These are phyloP conservation scores for Podila verticillata DNA, from an alignment of 192 early-diverging fungal species.

Conservation along the genomic window DNA sequence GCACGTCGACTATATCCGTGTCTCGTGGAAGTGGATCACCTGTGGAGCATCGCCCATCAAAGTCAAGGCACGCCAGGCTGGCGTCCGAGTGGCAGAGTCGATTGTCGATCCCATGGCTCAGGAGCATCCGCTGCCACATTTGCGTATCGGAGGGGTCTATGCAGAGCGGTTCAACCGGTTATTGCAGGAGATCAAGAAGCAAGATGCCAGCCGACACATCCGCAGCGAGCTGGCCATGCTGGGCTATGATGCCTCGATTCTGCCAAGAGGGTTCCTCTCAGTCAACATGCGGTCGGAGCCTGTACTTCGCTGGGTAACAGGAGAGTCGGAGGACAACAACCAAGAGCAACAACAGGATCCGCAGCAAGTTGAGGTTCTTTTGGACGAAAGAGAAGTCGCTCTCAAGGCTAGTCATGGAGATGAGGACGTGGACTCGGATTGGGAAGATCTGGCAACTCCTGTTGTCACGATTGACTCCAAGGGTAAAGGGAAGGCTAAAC, in stretches of 20 bases:
- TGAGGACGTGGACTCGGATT: slow-evolving; percentile 7
- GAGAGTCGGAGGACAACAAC: neutral
- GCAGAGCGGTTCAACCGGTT: slow-evolving; percentile 18
- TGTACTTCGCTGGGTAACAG: slow-evolving; percentile 28
- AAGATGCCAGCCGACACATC: slow-evolving; percentile 6
- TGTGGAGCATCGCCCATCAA: slow-evolving; percentile 13
- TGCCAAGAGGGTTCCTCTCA: slow-evolving; percentile 27
- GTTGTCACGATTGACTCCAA: neutral
- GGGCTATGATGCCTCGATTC: slow-evolving; percentile 23
- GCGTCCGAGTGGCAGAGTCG: neutral
- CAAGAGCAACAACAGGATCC: neutral
- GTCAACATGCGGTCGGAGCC: slow-evolving; percentile 25
- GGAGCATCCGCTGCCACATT: slow-evolving; percentile 9
- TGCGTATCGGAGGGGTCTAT: slow-evolving; percentile 37
- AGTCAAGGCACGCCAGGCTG: neutral
- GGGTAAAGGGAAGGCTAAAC: neutral
- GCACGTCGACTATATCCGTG: slow-evolving; percentile 37
- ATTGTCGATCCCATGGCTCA: slow-evolving; percentile 7
- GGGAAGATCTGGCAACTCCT: slow-evolving; percentile 15
- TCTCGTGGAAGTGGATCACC: slow-evolving; percentile 33
- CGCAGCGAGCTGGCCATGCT: slow-evolving; percentile 26
- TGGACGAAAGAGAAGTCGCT: neutral
- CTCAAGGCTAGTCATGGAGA: neutral
- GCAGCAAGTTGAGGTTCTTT: neutral
- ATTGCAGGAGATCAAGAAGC: slow-evolving; percentile 11